phyloP scores from a whole-genome alignment of 106 monocot species.

The Allium sativum region DNA sequence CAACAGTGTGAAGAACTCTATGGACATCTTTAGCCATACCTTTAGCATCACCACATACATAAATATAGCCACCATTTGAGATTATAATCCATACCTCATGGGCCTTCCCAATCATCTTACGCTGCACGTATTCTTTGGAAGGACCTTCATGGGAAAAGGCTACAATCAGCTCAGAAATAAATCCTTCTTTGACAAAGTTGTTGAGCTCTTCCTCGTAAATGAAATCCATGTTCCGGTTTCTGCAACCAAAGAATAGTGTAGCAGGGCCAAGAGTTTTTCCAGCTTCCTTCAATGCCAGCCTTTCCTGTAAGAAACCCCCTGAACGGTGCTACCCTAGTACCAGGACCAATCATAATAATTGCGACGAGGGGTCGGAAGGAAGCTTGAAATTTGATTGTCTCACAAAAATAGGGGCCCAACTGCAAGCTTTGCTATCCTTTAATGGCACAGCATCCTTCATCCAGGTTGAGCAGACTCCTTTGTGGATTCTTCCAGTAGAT shows the following conservation, averaged over 20 bases:
- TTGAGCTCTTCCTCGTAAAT: constrained; percentile 68
- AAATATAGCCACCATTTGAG: constrained; percentile 51
- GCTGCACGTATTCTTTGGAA: constrained; percentile 68
- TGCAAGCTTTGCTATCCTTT: constrained; percentile 32
- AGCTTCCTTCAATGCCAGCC: constrained; percentile 28
- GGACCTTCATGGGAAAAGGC: constrained; percentile 69
- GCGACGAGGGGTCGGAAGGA: constrained; percentile 39
- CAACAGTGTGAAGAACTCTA: constrained; percentile 53
- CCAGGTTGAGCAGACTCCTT: constrained; percentile 96
- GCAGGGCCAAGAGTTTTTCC: constrained; percentile 31
- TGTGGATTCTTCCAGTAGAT: constrained; percentile 86
- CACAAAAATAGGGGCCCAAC: constrained; percentile 65
- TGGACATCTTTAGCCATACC: constrained; percentile 81
- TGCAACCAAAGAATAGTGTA: constrained; percentile 47
- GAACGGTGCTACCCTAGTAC: constrained; percentile 60
- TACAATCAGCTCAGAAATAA: constrained; percentile 54
- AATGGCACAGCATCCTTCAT: constrained; percentile 42
- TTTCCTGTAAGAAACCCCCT: constrained; percentile 65
- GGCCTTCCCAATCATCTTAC: constrained; percentile 68
- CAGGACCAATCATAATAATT: constrained; percentile 60
- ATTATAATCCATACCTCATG: constrained; percentile 45
- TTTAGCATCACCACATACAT: constrained; percentile 82
- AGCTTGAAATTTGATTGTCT: constrained; percentile 56
- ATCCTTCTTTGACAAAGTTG: constrained; percentile 41
- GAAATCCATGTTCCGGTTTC: constrained; percentile 57